Evolutionary conservation across 306 rosid genomes (phyloP).

Genomic region (Cucurbita argyrosperma): DNA sequence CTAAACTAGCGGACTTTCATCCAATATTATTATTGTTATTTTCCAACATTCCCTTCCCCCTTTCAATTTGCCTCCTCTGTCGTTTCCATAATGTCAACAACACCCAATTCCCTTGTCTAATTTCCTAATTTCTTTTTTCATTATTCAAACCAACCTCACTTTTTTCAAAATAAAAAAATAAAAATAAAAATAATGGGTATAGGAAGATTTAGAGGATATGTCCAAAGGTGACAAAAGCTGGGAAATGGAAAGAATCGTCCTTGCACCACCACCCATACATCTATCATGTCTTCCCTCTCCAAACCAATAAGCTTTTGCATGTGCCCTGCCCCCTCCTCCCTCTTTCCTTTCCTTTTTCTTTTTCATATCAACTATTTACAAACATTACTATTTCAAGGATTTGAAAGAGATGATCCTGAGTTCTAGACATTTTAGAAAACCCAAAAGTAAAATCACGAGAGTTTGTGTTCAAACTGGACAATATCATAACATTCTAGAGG

Average conservation of each 20-base stretch:
- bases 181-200: background rate
- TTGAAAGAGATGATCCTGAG: no score
- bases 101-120: background rate
- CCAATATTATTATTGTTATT: background rate
- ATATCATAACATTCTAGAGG: no score
- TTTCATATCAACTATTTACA: background rate
- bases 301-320: conserved; percentile 10
- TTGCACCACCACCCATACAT: conserved; percentile 10
- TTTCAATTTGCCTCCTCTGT: background rate
- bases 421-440: no score
- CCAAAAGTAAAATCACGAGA: no score
- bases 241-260: conserved; percentile 45
- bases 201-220: background rate
- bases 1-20: no score
- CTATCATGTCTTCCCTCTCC: conserved; percentile 17
- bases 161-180: background rate
- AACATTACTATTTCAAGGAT: no score
- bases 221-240: conserved; percentile 40
- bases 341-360: background rate
- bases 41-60: background rate
- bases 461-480: no score
- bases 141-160: background rate
- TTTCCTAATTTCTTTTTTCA: background rate
- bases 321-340: conserved; percentile 3
- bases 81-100: background rate